Evolutionary conservation across 2,329 filamentous ascomycete species (phyloP), one percentile per base, ranked within the genome.

Genomic region (Paraphaeosphaeria sporulosa): DNA sequence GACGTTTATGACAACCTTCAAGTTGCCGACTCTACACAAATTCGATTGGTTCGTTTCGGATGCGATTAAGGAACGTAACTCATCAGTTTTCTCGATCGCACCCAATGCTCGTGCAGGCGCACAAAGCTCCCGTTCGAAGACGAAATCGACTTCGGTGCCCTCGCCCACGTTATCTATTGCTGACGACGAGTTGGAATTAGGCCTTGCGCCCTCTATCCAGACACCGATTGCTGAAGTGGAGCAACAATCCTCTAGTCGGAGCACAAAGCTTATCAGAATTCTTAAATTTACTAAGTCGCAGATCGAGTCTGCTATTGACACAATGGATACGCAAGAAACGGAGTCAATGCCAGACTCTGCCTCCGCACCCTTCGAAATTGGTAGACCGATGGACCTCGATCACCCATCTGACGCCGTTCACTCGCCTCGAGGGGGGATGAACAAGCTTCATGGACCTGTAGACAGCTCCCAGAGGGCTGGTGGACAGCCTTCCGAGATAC

Each of bases 1-100:
- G 57, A 76, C 78, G 9, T 69, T 79, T 23, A 77, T 84, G 30
- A 78, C 75, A 7, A 78, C 81, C 0, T 74, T 83, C 65, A 82
- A 78, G 57, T 74, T 74, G 15, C 47, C 63, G 17, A 62, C 67
- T 7, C 65, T 84, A 10, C 64, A 66, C 21, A 63, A 72, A 6
- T 52, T 80, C 3, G 65, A 70, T 0, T 82, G 79, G 76, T 82
- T 75, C 42, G n/a, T 36, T 23, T n/a, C 38, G 17, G 42, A 55
- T n/a, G 2, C 13, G 27, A 55, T 25, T 40, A 27, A 57, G 8
- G 62, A 59, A 10, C 38, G 40, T n/a, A 38, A 17, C 19, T 6
- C 47, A 9, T 25, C 12, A 23, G 17, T 27, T 19, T 12, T 15
- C 30, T 30, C 30, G 3, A 48, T 40, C 10, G 6, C 40, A 30